A percentile compares a stretch with the other conserved stretches of the same genome.
phyloP scores from a whole-genome alignment of 495 filamentous ascomycete genomes.

The Cercophora sp. region DNA sequence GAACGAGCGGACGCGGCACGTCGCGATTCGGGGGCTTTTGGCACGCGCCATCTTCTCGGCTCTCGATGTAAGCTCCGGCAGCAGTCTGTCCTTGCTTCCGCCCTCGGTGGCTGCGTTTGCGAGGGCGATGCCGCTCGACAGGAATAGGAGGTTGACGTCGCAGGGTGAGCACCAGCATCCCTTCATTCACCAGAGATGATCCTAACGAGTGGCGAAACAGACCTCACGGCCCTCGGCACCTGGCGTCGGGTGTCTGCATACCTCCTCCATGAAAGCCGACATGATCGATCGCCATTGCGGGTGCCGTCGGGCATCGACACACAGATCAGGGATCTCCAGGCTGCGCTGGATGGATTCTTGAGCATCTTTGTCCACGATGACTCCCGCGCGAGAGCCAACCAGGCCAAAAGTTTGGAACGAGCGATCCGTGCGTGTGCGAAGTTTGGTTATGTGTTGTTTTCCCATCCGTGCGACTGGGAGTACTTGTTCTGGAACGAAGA shows the following conservation, averaged over 20 bases:
- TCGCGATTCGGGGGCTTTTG: slow-evolving; percentile 1
- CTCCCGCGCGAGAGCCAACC: neutral
- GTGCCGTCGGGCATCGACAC: neutral
- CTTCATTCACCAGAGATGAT: neutral
- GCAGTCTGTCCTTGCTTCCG: neutral
- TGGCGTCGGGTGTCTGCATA: slow-evolving; percentile 6
- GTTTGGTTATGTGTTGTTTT: slow-evolving; percentile 7
- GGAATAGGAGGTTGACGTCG: neutral
- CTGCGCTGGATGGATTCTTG: neutral
- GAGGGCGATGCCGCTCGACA: neutral
- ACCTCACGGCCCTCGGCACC: neutral
- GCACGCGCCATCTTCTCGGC: slow-evolving; percentile 6
- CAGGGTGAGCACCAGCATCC: too few relatives aligned
- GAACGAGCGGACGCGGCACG: neutral
- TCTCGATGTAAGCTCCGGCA: neutral
- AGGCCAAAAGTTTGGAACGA: neutral
- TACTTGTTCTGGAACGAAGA: neutral
- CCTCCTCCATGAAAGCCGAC: neutral
- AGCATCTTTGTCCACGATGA: slow-evolving; percentile 1
- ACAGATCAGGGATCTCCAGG: neutral
- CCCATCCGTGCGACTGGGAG: slow-evolving; percentile 7
- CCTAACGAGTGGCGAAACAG: neutral
- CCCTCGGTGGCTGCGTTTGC: slow-evolving; percentile 1
- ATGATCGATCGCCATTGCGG: neutral
- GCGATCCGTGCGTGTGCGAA: neutral